Evolutionary conservation across 306 rosid genomes (phyloP).

Genomic region (Vigna angularis): DNA sequence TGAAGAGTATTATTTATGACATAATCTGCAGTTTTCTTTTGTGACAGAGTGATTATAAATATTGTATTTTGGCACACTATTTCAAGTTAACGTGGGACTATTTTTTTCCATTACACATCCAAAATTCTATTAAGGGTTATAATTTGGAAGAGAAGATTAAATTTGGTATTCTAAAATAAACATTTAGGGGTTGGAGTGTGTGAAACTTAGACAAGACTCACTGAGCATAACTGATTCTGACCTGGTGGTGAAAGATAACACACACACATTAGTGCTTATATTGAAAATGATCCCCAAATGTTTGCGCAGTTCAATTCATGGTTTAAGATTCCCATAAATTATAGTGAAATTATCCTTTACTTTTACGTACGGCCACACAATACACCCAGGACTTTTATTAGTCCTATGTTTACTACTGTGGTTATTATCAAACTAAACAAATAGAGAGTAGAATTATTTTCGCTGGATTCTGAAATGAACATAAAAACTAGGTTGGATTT

Average conservation of each 20-base stretch:
- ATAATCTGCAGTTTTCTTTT: conserved; percentile 36
- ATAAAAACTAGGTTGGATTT: conserved; percentile 20
- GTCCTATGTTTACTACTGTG: not conserved
- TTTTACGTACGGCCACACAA: conserved; percentile 10
- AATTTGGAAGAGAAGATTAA: conserved; percentile 30
- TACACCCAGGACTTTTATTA: not conserved
- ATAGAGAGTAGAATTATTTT: not conserved
- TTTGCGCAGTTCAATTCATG: not conserved
- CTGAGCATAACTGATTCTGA: conserved; percentile 28
- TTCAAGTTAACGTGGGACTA: too few relatives aligned
- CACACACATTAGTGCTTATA: not conserved
- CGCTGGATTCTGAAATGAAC: conserved; percentile 16
- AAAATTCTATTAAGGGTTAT: conserved; percentile 18
- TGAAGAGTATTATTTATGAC: conserved; percentile 33
- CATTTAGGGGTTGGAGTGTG: conserved; percentile 31
- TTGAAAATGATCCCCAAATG: conserved; percentile 15
- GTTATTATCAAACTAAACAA: not conserved
- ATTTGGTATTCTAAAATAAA: conserved; percentile 17
- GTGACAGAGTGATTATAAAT: not conserved
- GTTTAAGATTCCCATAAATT: conserved; percentile 3
- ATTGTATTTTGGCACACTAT: too few relatives aligned
- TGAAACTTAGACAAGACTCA: conserved; percentile 23
- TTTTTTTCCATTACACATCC: not conserved
- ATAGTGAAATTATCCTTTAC: conserved; percentile 15
- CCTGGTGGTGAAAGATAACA: conserved; percentile 27